These are phyloP conservation scores for Puccinia triticina DNA, from an alignment of 1,284 basidiomycete species.

Conservation along the genomic window DNA sequence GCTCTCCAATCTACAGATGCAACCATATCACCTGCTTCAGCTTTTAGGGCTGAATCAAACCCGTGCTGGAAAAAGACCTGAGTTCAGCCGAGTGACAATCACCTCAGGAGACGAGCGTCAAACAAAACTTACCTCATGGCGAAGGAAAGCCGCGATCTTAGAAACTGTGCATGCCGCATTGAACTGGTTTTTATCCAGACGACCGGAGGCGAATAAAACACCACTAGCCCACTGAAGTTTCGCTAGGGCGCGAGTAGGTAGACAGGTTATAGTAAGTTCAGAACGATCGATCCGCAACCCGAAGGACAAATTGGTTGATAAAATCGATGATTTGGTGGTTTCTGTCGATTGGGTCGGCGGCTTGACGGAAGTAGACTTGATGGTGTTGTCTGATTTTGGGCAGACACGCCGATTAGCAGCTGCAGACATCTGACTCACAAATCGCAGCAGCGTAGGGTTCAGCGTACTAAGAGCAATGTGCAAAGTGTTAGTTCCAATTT, in stretches of 20 bases:
- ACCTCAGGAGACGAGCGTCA: neutral
- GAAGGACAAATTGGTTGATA: constrained; percentile 37
- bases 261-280: constrained; percentile 35
- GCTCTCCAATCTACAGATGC: constrained; percentile 33
- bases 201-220: constrained; percentile 36
- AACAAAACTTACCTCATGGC: constrained; percentile 32
- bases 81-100: neutral
- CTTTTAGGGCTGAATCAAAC: constrained; percentile 40
- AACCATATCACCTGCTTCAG: constrained; percentile 41
- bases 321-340: constrained; percentile 27
- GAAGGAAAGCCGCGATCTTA: constrained; percentile 36
- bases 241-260: constrained; percentile 36
- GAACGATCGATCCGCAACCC: constrained; percentile 40
- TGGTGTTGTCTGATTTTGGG: constrained; percentile 9
- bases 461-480: constrained; percentile 6
- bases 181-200: constrained; percentile 36
- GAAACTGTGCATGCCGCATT: constrained; percentile 36
- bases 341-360: neutral
- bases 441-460: constrained; percentile 37
- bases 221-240: constrained; percentile 44
- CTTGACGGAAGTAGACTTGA: neutral
- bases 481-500: neutral
- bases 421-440: constrained; percentile 43
- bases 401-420: constrained; percentile 28
- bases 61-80: constrained; percentile 23